Base-by-base conservation (phyloP, 2,329 filamentous ascomycete species). In the Cercospora canescens region DNA sequence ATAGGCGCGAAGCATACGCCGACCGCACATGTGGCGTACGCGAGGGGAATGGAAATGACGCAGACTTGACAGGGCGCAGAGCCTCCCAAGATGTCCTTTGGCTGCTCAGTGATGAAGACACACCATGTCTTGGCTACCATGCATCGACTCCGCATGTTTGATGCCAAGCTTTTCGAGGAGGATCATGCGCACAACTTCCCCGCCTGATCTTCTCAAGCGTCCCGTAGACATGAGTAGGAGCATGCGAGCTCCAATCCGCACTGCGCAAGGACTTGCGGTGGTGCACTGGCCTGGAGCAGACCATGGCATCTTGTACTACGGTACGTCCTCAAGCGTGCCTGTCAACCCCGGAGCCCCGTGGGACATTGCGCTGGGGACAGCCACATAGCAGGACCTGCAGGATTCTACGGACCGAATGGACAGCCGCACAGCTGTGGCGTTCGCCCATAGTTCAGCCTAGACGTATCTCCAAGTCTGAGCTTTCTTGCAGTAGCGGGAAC, bases 361-460 rank as follows among this genome's bases (percentile, higher is more conserved):
- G 65, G 58, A 35, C 24, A 34, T 12, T 12, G 12, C 24, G 37
- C 41, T 41, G 57, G 26, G n/a, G 35, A n/a, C 9, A 52, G 45
- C 32, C 39, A n/a, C 48, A 41, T 26, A 30, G 35, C 57, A 48
- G 24, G 57, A 45, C 52, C 56, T 26, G 45, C 56, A 69, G 41
- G n/a, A 34, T 12, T 21, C 60, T 45, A 60, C 68, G 68, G 68
- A 58, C 68, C 68, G 68, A 70, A 68, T 70, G 45, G 55, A 50
- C 24, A 57, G 26, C 34, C 18, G 56, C 41, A 18, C 52, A 59
- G 30, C 32, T 45, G 55, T 56, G 60, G 39, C 60, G 56, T 35
- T 57, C 59, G 54, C 57, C 34, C 58, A 34, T 35, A 60, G 16
- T 26, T 35, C 62, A 30, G 39, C 58, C 60, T 58, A 60, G 60